Conservation (phyloP, 148 eudicot genomes). For the Euryodendron excelsum region DNA sequence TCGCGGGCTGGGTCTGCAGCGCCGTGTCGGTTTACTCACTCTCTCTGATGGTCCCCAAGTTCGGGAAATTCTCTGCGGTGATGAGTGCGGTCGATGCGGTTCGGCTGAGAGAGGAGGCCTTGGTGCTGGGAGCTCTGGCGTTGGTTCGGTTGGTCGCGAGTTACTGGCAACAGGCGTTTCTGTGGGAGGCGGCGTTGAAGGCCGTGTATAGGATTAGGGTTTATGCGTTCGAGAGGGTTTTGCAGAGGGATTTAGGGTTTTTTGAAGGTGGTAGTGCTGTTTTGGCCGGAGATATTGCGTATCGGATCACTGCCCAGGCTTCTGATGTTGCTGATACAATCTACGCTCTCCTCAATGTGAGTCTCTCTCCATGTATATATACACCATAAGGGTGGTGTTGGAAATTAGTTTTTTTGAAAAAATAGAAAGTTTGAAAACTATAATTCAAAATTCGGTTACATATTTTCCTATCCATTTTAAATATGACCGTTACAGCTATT, state of each 20-base stretch:
- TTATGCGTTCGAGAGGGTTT: conserved; percentile 65
- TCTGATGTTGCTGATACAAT: conserved; percentile 76
- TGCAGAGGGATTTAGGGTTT: conserved; percentile 79
- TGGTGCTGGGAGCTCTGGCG: conserved; percentile 45
- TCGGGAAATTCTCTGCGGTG: conserved; percentile 44
- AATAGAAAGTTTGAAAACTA: too few species aligned
- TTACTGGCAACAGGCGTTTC: conserved; percentile 73
- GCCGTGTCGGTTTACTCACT: conserved; percentile 68
- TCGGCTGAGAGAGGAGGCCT: conserved; percentile 37
- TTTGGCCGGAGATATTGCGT: conserved; percentile 66
- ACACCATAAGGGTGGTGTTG: too few species aligned
- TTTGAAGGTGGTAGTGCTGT: conserved; percentile 61
- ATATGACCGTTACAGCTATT: too few species aligned
- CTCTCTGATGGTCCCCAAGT: conserved; percentile 61
- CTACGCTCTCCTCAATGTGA: conserved; percentile 72
- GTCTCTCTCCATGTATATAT: conserved; percentile 2
- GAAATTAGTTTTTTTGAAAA: too few species aligned
- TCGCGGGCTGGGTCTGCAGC: conserved; percentile 70
- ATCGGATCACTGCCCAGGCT: conserved; percentile 83
- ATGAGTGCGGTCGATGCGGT: conserved; percentile 27
- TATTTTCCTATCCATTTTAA: too few species aligned
- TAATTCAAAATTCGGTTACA: too few species aligned
- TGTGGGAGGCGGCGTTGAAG: conserved; percentile 81
- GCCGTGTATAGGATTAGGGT: conserved; percentile 54
- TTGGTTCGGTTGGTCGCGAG: conserved; percentile 39